Evolutionary conservation across 192 early-diverging fungal genomes (phyloP), one percentile per base, ranked within the genome.

Genomic region (Allomyces macrogynus): DNA sequence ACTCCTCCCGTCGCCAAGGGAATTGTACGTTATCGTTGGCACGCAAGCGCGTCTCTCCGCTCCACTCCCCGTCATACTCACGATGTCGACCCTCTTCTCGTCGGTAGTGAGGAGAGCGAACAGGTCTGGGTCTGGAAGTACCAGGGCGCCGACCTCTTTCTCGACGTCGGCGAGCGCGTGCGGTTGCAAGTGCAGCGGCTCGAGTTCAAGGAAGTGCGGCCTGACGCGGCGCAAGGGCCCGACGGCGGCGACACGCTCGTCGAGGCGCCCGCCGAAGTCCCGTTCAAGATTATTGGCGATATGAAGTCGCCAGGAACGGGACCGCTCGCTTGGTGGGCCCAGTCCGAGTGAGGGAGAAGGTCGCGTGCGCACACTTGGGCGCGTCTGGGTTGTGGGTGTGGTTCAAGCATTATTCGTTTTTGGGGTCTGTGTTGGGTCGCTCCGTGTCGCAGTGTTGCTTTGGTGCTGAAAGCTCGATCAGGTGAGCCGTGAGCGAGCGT

Each of bases 51-150:
- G 11, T 60, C 25, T 69, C 60, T 57, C 4, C 27, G n/a, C 26
- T 10, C 57, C 54, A 40, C 3, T 40, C 32, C 8, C 32, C 32
- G 0, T 8, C 4, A n/a, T n/a, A n/a, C 32, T 40, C 32, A 40
- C 32, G 7, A 40, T 7, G 8, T 7, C 8, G 32, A 40, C 32
- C 32, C 32, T 40, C 32, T 8, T 7, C 32, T 7, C 32, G 32
- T 40, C 32, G 32, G 7, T 40, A 84, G 77, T 75, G 79, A 87
- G 69, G 69, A 69, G 23, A 73, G 64, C 10, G 84, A 89, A 64
- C 81, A 83, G 27, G 81, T 89, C 23, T 95, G 89, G 89, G 84
- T 95, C 3, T 95, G 92, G 92, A 73, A 80, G 61, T 89, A 86
- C 65, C 85, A 87, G 20, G 84, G 82, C 18, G 81, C 81, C 23